Percentiles rank a stretch among this genome's conserved stretches.
Evolutionary conservation across 148 eudicot species (phyloP).

Genomic region (Suaeda aralocaspica): DNA sequence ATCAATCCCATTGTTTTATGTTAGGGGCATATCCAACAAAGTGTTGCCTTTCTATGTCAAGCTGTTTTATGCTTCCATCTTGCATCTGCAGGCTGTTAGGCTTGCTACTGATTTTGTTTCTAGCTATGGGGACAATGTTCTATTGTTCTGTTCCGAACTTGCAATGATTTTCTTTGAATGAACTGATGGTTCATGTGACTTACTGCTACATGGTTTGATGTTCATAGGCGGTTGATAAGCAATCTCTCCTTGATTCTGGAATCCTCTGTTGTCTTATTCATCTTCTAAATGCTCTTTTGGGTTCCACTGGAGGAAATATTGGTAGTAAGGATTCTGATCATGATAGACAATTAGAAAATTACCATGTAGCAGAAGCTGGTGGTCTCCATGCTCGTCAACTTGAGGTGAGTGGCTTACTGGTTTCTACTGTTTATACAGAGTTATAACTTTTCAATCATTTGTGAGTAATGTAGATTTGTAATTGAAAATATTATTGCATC

Average conservation of each 20-base stretch:
- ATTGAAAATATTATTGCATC: too few species aligned
- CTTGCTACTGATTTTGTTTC: too few species aligned
- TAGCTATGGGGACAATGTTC: neutral
- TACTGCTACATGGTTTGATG: neutral
- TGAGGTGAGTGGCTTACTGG: constrained; percentile 51
- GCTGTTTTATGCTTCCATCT: neutral
- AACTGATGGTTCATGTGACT: neutral
- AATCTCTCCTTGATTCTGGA: constrained; percentile 97
- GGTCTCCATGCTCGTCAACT: constrained; percentile 47
- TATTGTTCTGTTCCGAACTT: too few species aligned
- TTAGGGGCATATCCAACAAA: neutral
- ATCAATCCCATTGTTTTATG: neutral
- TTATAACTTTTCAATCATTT: too few species aligned
- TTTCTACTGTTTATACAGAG: too few species aligned
- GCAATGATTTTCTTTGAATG: neutral
- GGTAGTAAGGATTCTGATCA: constrained; percentile 31
- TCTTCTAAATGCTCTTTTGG: constrained; percentile 81
- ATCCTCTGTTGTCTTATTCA: constrained; percentile 88
- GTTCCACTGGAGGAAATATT: constrained; percentile 41
- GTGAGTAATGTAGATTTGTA: too few species aligned
- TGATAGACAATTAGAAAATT: constrained; percentile 22
- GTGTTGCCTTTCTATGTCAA: constrained; percentile 1
- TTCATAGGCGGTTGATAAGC: constrained; percentile 70
- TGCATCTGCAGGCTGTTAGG: neutral
- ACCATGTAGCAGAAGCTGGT: constrained; percentile 31